phyloP scores from a whole-genome alignment of 2,329 filamentous ascomycete species.

The Amylocarpus encephaloides region DNA sequence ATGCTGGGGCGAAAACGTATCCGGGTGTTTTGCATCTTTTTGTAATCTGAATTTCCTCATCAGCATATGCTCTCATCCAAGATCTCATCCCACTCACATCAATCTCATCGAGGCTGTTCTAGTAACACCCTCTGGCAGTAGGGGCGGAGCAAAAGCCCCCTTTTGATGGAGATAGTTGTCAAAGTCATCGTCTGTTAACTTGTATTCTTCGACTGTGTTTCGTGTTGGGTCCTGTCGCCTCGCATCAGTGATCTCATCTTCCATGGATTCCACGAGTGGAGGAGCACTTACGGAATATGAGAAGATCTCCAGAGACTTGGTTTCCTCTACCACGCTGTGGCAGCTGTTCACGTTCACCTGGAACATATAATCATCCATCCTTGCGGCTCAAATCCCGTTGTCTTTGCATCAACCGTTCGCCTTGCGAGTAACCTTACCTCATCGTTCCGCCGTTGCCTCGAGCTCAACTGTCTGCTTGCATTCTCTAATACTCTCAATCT shows the following conservation, averaged over 20 bases:
- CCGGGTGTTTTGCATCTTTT: conserved; percentile 43
- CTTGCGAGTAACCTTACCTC: not conserved
- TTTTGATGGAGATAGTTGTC: conserved; percentile 29
- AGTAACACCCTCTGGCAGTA: conserved; percentile 4
- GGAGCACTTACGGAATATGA: conserved; percentile 17
- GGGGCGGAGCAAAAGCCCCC: conserved; percentile 14
- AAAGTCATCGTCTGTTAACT: conserved; percentile 29
- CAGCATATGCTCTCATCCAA: not conserved
- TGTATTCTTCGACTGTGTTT: conserved; percentile 29
- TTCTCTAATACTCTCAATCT: too few species aligned
- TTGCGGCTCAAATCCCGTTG: not conserved
- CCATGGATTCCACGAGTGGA: not conserved
- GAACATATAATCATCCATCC: conserved; percentile 34
- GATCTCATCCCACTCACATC: conserved; percentile 16
- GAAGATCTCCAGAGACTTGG: conserved; percentile 23
- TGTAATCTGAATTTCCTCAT: conserved; percentile 15
- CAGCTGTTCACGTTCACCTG: conserved; percentile 26
- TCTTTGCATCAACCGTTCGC: too few species aligned
- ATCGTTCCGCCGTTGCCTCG: not conserved
- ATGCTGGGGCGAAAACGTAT: conserved; percentile 51
- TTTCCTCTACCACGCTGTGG: conserved; percentile 14
- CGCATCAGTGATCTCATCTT: not conserved
- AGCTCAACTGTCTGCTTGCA: too few species aligned
- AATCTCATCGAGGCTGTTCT: conserved; percentile 11
- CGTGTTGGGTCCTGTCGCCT: conserved; percentile 22